A percentile compares a stretch with the other conserved stretches of the same genome.
Evolutionary conservation across 2,329 filamentous ascomycete species (phyloP).

Genomic region (Laburnicola sp.): DNA sequence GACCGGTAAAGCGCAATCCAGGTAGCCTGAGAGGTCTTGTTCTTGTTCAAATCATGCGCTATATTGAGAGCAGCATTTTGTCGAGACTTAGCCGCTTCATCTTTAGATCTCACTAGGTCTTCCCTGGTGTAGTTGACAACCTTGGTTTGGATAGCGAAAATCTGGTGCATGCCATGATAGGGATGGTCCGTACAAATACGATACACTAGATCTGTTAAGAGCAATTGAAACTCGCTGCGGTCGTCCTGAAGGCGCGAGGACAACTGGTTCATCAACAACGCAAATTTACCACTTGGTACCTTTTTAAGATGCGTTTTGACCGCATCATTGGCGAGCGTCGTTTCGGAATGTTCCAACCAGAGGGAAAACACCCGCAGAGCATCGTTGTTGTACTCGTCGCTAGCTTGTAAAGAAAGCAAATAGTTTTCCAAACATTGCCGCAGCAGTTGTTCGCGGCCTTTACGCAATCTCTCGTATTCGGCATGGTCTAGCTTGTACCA

Average conservation of each 20-base stretch:
- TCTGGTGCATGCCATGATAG: slow-evolving; percentile 95
- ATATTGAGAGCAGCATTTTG: slow-evolving; percentile 73
- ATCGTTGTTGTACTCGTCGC: slow-evolving; percentile 86
- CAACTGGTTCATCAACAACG: slow-evolving; percentile 89
- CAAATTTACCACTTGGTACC: slow-evolving; percentile 91
- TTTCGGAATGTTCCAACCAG: slow-evolving; percentile 87
- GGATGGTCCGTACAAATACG: slow-evolving; percentile 91
- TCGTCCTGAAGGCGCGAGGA: slow-evolving; percentile 85
- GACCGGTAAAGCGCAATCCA: slow-evolving; percentile 76
- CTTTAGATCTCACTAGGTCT: slow-evolving; percentile 61
- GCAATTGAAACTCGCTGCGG: slow-evolving; percentile 70
- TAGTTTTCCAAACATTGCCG: slow-evolving; percentile 91
- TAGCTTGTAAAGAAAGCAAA: slow-evolving; percentile 78
- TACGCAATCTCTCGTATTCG: slow-evolving; percentile 77
- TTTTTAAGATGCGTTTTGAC: slow-evolving; percentile 69
- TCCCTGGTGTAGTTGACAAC: slow-evolving; percentile 60
- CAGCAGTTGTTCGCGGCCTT: slow-evolving; percentile 80
- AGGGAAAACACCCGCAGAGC: slow-evolving; percentile 89
- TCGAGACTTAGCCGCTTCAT: slow-evolving; percentile 73
- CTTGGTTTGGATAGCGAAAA: slow-evolving; percentile 66
- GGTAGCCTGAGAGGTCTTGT: slow-evolving; percentile 57
- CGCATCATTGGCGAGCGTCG: slow-evolving; percentile 73
- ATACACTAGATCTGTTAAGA: slow-evolving; percentile 73
- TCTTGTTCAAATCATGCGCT: slow-evolving; percentile 60
- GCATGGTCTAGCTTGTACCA: slow-evolving; percentile 91